These are phyloP conservation scores for Musa balbisiana DNA, from an alignment of 202 grass and related monocot species.

Conservation along the genomic window DNA sequence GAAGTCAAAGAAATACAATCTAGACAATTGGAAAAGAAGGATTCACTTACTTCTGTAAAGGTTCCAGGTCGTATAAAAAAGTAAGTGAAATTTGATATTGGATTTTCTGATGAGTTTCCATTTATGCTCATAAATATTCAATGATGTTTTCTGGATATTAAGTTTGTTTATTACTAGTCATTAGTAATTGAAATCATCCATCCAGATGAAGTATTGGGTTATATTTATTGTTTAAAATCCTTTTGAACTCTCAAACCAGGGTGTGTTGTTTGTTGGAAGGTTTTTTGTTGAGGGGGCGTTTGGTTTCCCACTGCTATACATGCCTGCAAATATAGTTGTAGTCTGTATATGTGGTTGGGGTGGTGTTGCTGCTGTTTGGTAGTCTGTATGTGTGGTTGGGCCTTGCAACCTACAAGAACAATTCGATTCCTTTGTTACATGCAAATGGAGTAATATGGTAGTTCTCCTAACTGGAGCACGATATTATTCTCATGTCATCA, in stretches of 20 bases:
- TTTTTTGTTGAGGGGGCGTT: too few species aligned
- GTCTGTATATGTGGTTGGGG: too few species aligned
- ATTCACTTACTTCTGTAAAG: conserved; percentile 30
- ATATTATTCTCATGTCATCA: too few species aligned
- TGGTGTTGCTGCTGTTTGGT: background rate
- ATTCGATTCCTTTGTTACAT: background rate
- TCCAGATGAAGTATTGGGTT: too few species aligned
- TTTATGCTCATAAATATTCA: background rate
- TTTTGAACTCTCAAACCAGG: too few species aligned
- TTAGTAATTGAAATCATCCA: background rate
- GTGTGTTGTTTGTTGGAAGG: too few species aligned
- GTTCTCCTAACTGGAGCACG: too few species aligned
- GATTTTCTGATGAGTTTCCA: background rate
- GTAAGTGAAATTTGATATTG: conserved; percentile 21
- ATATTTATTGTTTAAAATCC: too few species aligned
- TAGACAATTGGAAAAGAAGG: conserved; percentile 40
- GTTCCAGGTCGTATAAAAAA: conserved; percentile 69
- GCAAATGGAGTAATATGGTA: background rate
- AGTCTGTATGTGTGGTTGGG: background rate
- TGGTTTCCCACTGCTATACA: too few species aligned
- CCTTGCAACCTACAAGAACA: background rate
- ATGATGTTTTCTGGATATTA: background rate
- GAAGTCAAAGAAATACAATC: conserved; percentile 78
- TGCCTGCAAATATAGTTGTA: too few species aligned
- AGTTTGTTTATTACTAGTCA: too few species aligned